phyloP scores from a whole-genome alignment of 768 basidiomycete species.

The Rhodotorula taiwanensis region DNA sequence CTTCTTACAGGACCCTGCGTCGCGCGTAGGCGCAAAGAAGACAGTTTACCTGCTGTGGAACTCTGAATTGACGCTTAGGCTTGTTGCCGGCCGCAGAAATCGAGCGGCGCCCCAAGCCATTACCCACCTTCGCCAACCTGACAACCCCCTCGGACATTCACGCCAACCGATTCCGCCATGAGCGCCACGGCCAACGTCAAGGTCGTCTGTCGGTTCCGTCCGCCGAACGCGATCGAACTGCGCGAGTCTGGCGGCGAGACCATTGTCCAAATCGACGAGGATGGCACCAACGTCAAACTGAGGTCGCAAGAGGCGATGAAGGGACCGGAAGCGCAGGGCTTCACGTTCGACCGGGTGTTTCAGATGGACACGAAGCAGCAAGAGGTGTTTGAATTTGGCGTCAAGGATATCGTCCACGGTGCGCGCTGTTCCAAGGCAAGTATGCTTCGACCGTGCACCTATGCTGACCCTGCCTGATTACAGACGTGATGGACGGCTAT shows the following conservation, averaged over 20 bases:
- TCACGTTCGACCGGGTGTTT: slow-evolving; percentile 95
- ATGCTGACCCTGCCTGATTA: too few relatives aligned
- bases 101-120: too few relatives aligned
- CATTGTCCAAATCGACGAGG: slow-evolving; percentile 80
- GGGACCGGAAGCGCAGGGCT: slow-evolving; percentile 92
- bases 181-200: slow-evolving; percentile 69
- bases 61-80: too few relatives aligned
- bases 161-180: not conserved
- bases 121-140: not conserved
- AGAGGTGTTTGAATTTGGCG: slow-evolving; percentile 97
- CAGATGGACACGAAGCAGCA: slow-evolving; percentile 81
- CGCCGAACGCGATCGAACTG: slow-evolving; percentile 81
- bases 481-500: slow-evolving; percentile 97
- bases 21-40: too few relatives aligned
- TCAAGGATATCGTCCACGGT: slow-evolving; percentile 96
- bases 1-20: too few relatives aligned
- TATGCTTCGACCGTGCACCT: too few relatives aligned
- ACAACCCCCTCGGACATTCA: not conserved
- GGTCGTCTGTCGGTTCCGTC: slow-evolving; percentile 98
- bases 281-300: slow-evolving; percentile 73
- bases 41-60: too few relatives aligned
- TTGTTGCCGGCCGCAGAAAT: too few relatives aligned
- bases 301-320: slow-evolving; percentile 57
- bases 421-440: slow-evolving; percentile 16
- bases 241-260: slow-evolving; percentile 74